These are phyloP conservation scores for Calendula officinalis DNA, from an alignment of 129 eudicot species.

Conservation along the genomic window DNA sequence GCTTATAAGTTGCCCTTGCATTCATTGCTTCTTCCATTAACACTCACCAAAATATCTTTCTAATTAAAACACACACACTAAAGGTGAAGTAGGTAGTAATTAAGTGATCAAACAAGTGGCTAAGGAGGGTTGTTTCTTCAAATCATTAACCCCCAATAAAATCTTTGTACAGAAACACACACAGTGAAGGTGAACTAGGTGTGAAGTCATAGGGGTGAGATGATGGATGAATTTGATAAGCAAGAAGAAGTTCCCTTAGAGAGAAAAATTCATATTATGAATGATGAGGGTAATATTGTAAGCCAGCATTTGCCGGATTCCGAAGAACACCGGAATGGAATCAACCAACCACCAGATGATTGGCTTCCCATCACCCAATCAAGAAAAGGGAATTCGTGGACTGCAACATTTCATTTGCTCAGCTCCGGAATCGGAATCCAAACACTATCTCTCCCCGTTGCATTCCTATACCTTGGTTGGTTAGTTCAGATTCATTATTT, in stretches of 20 bases:
- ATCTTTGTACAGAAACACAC: not conserved
- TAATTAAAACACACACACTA: too few species aligned
- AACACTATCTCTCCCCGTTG: slow-evolving; percentile 48
- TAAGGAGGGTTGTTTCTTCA: too few species aligned
- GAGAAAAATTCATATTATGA: slow-evolving; percentile 19
- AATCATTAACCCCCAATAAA: too few species aligned
- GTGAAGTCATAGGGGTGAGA: not conserved
- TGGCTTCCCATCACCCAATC: slow-evolving; percentile 56
- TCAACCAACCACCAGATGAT: slow-evolving; percentile 31
- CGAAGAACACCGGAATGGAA: not conserved
- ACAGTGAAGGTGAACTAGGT: not conserved
- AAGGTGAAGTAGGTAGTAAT: too few species aligned
- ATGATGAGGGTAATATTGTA: slow-evolving; percentile 10
- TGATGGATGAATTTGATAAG: not conserved
- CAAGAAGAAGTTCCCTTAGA: not conserved
- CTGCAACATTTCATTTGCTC: slow-evolving; percentile 44
- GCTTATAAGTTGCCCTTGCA: too few species aligned
- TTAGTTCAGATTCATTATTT: not conserved
- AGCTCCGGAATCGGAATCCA: slow-evolving; percentile 52
- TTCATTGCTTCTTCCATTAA: too few species aligned
- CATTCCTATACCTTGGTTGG: slow-evolving; percentile 62
- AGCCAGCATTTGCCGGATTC: not conserved
- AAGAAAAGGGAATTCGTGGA: slow-evolving; percentile 42
- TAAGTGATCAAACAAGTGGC: too few species aligned
- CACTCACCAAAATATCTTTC: too few species aligned